Conservation (phyloP, 169 alveolate genomes). For the Eimeria praecox region DNA sequence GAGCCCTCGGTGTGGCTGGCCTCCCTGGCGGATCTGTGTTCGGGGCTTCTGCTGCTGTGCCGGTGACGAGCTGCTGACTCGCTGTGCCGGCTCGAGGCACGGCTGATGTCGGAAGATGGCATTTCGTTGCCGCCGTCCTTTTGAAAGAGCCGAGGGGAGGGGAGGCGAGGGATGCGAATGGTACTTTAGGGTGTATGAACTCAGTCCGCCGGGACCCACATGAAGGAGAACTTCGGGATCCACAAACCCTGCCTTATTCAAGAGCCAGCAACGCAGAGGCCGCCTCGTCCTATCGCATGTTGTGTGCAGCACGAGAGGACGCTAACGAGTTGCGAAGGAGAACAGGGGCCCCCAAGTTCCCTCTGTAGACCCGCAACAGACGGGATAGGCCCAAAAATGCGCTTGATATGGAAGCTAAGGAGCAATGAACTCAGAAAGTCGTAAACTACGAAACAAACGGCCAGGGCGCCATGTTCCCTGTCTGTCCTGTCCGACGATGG, state of each 20-base stretch:
- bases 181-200: background rate
- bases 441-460: background rate
- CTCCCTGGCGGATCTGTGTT: background rate
- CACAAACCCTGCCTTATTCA: background rate
- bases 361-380: background rate
- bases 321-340: background rate
- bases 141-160: background rate
- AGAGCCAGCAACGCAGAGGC: background rate
- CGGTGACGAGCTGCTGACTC: slow-evolving; percentile 36
- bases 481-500: background rate
- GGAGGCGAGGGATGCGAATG: background rate
- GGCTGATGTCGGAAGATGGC: slow-evolving; percentile 53
- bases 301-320: background rate
- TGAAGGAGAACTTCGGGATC: background rate
- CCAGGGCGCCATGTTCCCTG: slow-evolving; percentile 43
- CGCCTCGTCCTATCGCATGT: background rate
- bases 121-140: slow-evolving; percentile 15
- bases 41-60: slow-evolving; percentile 66
- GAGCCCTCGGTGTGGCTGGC: background rate
- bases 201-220: slow-evolving; percentile 12
- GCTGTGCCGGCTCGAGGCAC: slow-evolving; percentile 57
- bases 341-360: background rate
- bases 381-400: background rate
- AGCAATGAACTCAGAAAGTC: background rate
- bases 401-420: background rate